Conservation (phyloP, 371 early-diverging fungal species). For the Circinella umbellata region DNA sequence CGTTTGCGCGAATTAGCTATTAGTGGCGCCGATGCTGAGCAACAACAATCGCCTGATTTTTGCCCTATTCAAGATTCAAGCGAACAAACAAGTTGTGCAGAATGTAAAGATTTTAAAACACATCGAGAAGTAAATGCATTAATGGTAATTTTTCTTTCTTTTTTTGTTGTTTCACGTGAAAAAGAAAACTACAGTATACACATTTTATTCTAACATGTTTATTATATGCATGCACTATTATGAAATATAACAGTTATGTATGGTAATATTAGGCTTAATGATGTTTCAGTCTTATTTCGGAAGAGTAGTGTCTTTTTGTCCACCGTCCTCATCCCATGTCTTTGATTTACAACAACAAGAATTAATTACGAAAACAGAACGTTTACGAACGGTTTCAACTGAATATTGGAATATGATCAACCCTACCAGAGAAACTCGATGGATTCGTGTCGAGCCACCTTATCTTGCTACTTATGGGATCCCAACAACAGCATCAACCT, state of each 20-base stretch:
- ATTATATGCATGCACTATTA: neutral
- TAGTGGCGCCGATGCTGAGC: constrained; percentile 16
- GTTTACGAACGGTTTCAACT: constrained; percentile 21
- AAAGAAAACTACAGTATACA: neutral
- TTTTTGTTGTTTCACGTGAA: neutral
- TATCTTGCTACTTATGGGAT: constrained; percentile 14
- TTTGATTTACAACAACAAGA: neutral
- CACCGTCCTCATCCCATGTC: neutral
- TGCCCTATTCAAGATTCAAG: constrained; percentile 22
- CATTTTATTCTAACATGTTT: neutral
- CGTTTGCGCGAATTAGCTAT: constrained; percentile 27
- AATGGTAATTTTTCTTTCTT: constrained; percentile 18
- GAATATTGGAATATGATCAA: constrained; percentile 36
- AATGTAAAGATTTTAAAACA: constrained; percentile 36
- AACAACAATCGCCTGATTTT: constrained; percentile 21
- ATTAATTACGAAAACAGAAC: constrained; percentile 6
- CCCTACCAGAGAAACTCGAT: constrained; percentile 25
- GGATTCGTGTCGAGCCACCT: constrained; percentile 23
- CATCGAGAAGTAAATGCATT: constrained; percentile 33
- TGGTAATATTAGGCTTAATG: constrained; percentile 23
- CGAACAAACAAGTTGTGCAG: constrained; percentile 20
- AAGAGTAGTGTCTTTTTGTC: neutral
- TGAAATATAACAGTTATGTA: constrained; percentile 21
- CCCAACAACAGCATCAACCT: neutral
- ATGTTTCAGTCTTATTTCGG: constrained; percentile 9